Evolutionary conservation across 2,329 filamentous ascomycete species (phyloP).

Genomic region (Claviceps paspali): DNA sequence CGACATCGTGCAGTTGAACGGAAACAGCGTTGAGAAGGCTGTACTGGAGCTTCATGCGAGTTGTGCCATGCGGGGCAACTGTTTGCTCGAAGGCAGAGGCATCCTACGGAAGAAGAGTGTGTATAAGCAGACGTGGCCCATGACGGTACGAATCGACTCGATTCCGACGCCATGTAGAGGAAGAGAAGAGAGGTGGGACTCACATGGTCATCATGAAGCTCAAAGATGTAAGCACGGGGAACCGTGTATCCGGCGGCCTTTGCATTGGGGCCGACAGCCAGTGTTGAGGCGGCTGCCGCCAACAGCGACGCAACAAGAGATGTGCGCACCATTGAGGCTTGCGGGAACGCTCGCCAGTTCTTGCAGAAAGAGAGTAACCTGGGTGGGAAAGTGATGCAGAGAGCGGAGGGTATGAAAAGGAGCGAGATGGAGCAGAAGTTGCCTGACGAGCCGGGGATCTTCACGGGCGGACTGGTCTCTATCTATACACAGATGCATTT

Average conservation of each 20-base stretch:
- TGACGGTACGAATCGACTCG: no score
- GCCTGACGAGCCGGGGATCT: no score
- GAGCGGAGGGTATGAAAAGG: not conserved
- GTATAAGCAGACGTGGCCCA: no score
- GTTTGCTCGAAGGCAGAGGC: conserved; percentile 9
- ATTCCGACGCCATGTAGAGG: no score
- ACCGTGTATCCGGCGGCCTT: conserved; percentile 2
- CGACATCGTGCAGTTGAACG: conserved; percentile 32
- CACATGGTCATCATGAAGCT: conserved; percentile 8
- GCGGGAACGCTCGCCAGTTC: not conserved
- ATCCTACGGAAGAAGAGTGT: conserved; percentile 3
- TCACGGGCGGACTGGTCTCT: no score
- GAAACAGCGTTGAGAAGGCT: conserved; percentile 39
- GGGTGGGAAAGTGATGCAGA: not conserved
- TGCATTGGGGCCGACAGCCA: conserved; percentile 1
- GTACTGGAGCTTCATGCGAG: conserved; percentile 33
- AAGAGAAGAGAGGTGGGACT: conserved; percentile 5
- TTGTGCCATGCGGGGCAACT: conserved; percentile 20
- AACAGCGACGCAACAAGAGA: conserved; percentile 7
- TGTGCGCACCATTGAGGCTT: conserved; percentile 7
- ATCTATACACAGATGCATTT: no score
- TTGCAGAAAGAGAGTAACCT: not conserved
- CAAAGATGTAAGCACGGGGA: conserved; percentile 10
- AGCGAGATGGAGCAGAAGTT: not conserved
- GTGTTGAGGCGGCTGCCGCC: conserved; percentile 7